phyloP scores from a whole-genome alignment of 495 filamentous ascomycete genomes.

The Talaromyces borbonicus region DNA sequence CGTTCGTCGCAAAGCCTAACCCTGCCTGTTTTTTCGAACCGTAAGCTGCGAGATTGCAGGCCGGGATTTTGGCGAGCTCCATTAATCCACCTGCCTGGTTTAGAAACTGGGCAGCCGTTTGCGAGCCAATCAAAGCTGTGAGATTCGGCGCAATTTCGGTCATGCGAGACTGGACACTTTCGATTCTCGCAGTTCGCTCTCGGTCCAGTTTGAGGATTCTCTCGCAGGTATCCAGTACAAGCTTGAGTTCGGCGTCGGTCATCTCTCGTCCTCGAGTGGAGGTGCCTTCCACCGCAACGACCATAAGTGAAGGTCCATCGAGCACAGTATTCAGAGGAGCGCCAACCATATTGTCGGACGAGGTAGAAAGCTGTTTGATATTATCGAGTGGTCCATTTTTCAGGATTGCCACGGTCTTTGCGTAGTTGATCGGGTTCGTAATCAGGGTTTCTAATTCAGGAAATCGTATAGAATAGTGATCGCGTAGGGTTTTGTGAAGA shows the following conservation, averaged over 20 bases:
- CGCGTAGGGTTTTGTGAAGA: constrained; percentile 89
- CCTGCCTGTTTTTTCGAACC: constrained; percentile 79
- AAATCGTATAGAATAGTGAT: constrained; percentile 90
- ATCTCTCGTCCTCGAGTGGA: constrained; percentile 75
- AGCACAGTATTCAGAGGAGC: constrained; percentile 67
- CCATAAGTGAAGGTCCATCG: constrained; percentile 85
- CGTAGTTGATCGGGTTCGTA: constrained; percentile 86
- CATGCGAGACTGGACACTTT: constrained; percentile 97
- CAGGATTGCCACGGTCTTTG: constrained; percentile 88
- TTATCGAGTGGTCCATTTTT: constrained; percentile 87
- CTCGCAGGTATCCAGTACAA: constrained; percentile 69
- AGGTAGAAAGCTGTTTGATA: constrained; percentile 64
- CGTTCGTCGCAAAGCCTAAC: constrained; percentile 86
- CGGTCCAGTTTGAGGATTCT: constrained; percentile 80
- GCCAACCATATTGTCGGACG: constrained; percentile 63
- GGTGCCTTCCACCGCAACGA: constrained; percentile 90
- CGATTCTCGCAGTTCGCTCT: constrained; percentile 78
- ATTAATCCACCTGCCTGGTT: constrained; percentile 85
- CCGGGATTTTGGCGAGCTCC: constrained; percentile 81
- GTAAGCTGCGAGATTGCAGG: constrained; percentile 84
- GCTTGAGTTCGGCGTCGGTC: constrained; percentile 60
- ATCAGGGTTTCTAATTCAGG: constrained; percentile 94
- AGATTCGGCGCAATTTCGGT: constrained; percentile 91
- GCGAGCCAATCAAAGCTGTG: constrained; percentile 82
- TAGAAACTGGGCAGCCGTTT: constrained; percentile 93